Conservation (phyloP, 2,329 filamentous ascomycete genomes). For the Chrysoporthe puriensis region DNA sequence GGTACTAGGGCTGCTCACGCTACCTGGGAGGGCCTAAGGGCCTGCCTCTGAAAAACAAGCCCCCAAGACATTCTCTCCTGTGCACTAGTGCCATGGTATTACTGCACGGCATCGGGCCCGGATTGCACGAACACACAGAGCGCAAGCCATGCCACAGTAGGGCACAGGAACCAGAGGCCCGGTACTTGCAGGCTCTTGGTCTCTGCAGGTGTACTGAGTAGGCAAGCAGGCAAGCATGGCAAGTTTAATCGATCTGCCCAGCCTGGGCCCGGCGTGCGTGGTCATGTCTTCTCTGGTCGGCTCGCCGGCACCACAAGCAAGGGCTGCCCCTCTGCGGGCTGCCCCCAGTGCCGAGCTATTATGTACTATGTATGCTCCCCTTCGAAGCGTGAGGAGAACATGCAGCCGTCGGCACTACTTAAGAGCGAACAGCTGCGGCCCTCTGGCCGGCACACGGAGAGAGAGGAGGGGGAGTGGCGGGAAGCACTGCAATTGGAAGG, state of each 20-base stretch:
- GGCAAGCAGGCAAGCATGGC: too few species aligned
- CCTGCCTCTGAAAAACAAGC: not conserved
- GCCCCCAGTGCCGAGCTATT: too few species aligned
- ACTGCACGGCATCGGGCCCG: not conserved
- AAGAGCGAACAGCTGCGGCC: constrained; percentile 6
- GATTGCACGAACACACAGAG: too few species aligned
- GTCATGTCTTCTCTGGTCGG: not conserved
- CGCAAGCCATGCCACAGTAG: too few species aligned
- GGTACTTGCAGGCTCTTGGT: too few species aligned
- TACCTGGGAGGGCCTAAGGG: not conserved
- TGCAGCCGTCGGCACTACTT: not conserved
- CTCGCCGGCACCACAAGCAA: not conserved
- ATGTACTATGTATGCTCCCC: too few species aligned
- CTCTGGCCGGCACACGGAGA: not conserved
- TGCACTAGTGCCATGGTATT: not conserved
- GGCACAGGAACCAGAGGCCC: too few species aligned
- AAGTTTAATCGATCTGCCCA: too few species aligned
- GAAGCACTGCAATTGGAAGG: not conserved
- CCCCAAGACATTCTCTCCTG: not conserved
- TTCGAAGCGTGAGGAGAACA: not conserved
- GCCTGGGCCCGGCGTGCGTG: too few species aligned
- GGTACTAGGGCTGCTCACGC: not conserved
- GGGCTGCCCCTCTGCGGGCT: not conserved
- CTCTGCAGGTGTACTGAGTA: too few species aligned
- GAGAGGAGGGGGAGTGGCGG: not conserved